Evolutionary conservation across 108 stramenopile genomes (phyloP), one percentile per base, ranked within the genome.

Genomic region (Nitzschia palea): DNA sequence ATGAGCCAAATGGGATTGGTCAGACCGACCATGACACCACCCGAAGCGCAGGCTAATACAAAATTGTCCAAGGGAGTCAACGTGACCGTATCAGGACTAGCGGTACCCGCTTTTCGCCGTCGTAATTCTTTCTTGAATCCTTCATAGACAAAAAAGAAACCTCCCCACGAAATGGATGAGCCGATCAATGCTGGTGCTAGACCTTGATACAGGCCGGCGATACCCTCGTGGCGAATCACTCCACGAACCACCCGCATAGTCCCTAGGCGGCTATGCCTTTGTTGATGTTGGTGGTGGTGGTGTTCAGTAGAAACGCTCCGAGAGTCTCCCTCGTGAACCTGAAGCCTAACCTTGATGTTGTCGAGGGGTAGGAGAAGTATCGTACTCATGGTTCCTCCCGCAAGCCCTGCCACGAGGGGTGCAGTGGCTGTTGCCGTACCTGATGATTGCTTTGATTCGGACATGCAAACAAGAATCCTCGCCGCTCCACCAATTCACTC

Each of bases 1-100:
- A 99, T 86, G 33, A 99, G 77, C 99, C 99, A 99, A 3, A 99
- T 62, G 10, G 99, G 99, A 80, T 99, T 99, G 29, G 98, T 98
- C 1, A 94, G 33, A 4, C 82, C 74, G n/a, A 98, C 97, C 91
- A 98, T 93, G 43, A 91, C 74, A 26, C 81, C 86, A 40, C 99
- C 97, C 3, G 80, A 71, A 8, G 74, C 32, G 37, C 82, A 85
- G 0, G 90, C 88, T 33, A 85, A 42, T 1, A 64, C 34, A 54
- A 92, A 93, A 67, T 91, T 86, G 32, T 90, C 90, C 34, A 70
- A 52, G 3, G 89, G 65, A 23, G 74, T 77, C 55, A 94, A 71
- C 61, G 23, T 18, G 30, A 22, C 44, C 27, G 44, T 27, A 12
- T 40, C 40, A 15, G 56, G 30, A 31, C 32, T 32, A 47, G 29